Conservation (phyloP, 768 basidiomycete genomes). For the Pisolithus microcarpus region DNA sequence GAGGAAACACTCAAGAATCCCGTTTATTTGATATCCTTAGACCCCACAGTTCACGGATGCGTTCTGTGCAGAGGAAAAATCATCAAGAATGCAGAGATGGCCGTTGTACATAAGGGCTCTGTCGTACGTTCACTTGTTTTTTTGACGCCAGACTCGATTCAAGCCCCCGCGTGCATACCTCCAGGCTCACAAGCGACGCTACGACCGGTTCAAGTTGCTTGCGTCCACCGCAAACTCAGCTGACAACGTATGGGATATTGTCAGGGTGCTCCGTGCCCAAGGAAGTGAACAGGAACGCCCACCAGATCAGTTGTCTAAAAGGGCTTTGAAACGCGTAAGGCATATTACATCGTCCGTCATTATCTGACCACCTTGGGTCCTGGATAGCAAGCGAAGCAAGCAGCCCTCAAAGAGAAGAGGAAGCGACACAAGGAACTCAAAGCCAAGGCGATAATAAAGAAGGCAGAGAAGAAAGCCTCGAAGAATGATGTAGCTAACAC, state of each 20-base stretch:
- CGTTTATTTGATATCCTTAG: constrained; percentile 49
- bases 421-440: constrained; percentile 40
- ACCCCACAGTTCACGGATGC: constrained; percentile 53
- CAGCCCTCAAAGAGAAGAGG: constrained; percentile 40
- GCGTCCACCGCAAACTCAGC: constrained; percentile 35
- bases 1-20: constrained; percentile 57
- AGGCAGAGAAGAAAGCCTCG: constrained; percentile 5
- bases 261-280: constrained; percentile 16
- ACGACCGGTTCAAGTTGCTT: constrained; percentile 41
- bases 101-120: constrained; percentile 50
- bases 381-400: constrained; percentile 41
- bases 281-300: not conserved
- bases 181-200: constrained; percentile 61
- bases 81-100: constrained; percentile 55
- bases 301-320: constrained; percentile 40
- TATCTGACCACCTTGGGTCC: not conserved
- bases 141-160: not conserved
- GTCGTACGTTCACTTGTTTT: constrained; percentile 44
- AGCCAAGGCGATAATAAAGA: constrained; percentile 35
- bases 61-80: constrained; percentile 65
- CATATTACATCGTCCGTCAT: not conserved
- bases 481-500: not conserved
- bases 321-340: constrained; percentile 56
- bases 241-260: constrained; percentile 41
- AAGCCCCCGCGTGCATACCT: not conserved